Conservation (phyloP, 331 rosid species). For the Phaseolus coccineus region DNA sequence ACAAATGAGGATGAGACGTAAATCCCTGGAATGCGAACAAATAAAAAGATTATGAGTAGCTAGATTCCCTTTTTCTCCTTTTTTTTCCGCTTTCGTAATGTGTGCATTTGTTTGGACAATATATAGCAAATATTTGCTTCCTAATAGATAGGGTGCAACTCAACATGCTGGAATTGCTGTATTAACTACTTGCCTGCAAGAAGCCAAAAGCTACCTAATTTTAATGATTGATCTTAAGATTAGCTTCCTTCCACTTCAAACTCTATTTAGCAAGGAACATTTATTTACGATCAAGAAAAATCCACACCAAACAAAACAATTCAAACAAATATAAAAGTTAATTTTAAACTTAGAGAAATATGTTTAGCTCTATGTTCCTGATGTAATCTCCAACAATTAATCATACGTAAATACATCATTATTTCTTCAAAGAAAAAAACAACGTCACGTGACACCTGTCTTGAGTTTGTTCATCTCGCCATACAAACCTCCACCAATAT, state of each 20-base stretch:
- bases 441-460: too few species aligned
- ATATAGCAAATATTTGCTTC: not conserved
- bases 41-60: not conserved
- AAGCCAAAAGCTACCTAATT: not conserved
- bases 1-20: too few species aligned
- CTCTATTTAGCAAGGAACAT: not conserved
- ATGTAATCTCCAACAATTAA: too few species aligned
- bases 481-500: too few species aligned
- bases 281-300: not conserved
- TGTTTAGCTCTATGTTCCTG: too few species aligned
- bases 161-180: not conserved
- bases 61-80: not conserved
- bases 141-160: not conserved
- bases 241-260: not conserved
- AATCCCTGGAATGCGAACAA: not conserved
- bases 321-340: not conserved
- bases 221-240: constrained; percentile 6
- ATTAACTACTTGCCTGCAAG: not conserved
- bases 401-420: too few species aligned
- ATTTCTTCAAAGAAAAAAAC: too few species aligned
- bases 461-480: too few species aligned
- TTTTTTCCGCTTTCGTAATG: not conserved
- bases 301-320: not conserved
- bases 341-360: too few species aligned
- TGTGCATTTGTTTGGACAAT: constrained; percentile 16